Evolutionary conservation across 1,139 yeast genomes (phyloP), one percentile per base, ranked within the genome.

Genomic region (Blastobotrys arbuscula): DNA sequence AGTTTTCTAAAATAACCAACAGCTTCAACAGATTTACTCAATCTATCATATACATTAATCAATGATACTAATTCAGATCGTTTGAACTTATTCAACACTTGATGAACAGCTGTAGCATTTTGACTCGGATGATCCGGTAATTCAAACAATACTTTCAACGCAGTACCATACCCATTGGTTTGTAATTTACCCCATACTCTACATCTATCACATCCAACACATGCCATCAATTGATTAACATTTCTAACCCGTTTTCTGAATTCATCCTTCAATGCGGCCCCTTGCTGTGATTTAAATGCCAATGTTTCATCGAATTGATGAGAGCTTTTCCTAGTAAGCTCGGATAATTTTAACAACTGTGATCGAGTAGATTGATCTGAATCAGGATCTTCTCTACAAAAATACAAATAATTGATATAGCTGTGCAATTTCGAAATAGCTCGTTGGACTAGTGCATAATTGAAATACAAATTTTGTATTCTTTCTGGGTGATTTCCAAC

Each of bases 171-270:
- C 23, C 98, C 98, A 19, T 94, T 88, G 1, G 96, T 88, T 71
- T 92, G 98, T 24, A 92, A 78, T 67, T 94, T 92, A 16, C 98
- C 98, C 98, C 98, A 92, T 70, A 94, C 74, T 62, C 97, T 79
- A 67, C 98, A 92, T 64, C 97, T 77, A 66, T 92, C 98, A 71
- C 98, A 92, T 35, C 96, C 97, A 43, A 92, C 97, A 72, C 98
- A 92, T 67, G 92, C 96, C 97, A 94, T 92, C 45, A 92, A 80
- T 46, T 87, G 84, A 30, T 95, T 83, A 31, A 92, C 95, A 64
- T 92, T 94, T 63, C 81, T 82, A 67, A 92, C 94, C 51, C 95
- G 82, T 39, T 78, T 68, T 55, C 94, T 77, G 69, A 92, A 90
- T 60, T 92, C 97, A 55, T 84, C 81, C 58, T 86, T 84, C 52